These are phyloP conservation scores for Pythium sukuiense DNA, from an alignment of 352 stramenopile genomes.

Conservation along the genomic window DNA sequence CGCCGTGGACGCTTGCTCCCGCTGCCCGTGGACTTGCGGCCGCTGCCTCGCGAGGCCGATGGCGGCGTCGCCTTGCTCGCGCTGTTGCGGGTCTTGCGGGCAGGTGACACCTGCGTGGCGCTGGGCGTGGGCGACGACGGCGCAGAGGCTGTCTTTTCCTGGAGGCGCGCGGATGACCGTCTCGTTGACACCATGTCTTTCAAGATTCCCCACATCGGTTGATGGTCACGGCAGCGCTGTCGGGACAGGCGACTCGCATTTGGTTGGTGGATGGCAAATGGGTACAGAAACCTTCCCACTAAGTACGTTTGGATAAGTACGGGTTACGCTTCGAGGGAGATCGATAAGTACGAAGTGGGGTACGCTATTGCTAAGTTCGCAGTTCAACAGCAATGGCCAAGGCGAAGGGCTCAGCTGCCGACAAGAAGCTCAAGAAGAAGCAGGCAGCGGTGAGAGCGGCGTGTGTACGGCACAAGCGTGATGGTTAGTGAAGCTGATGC, in stretches of 20 bases:
- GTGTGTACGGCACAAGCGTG: not conserved
- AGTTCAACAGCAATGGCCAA: conserved; percentile 23
- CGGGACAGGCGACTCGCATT: conserved; percentile 5
- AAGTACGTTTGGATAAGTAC: conserved; percentile 19
- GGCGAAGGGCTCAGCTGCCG: conserved; percentile 15
- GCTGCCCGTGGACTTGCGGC: conserved; percentile 15
- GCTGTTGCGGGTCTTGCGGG: conserved; percentile 9
- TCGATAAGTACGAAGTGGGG: too few species aligned
- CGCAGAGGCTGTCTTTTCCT: conserved; percentile 41
- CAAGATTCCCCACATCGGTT: conserved; percentile 31
- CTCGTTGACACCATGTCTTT: conserved; percentile 66
- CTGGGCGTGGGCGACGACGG: conserved; percentile 24
- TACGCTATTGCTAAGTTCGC: conserved; percentile 8
- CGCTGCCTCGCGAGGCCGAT: conserved; percentile 4
- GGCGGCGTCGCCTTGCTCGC: conserved; percentile 24
- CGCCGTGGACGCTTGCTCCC: conserved; percentile 17
- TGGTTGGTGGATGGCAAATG: conserved; percentile 20
- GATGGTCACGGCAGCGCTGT: conserved; percentile 11
- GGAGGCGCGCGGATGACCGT: conserved; percentile 55
- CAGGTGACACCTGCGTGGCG: conserved; percentile 3
- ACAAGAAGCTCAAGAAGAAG: conserved; percentile 30
- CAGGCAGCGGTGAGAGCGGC: conserved; percentile 3
- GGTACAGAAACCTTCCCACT: conserved; percentile 8
- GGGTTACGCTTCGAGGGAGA: not conserved
- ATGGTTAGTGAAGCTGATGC: too few species aligned